phyloP scores from a whole-genome alignment of 1,284 basidiomycete genomes.

The Inonotus hispidus region DNA sequence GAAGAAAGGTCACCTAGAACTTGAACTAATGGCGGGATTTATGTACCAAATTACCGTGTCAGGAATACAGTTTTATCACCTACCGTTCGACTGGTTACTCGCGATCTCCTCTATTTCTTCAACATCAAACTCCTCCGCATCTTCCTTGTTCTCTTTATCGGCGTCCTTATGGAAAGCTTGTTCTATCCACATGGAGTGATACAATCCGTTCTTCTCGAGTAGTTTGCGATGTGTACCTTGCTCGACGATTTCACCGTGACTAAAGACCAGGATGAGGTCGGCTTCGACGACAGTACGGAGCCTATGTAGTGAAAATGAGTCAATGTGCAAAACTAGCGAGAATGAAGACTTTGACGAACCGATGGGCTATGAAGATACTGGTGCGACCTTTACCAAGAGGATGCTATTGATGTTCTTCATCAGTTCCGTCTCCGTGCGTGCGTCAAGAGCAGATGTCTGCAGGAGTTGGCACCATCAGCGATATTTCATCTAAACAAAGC shows the following conservation, averaged over 20 bases:
- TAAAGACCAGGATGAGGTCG: conserved; percentile 89
- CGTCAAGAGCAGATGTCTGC: conserved; percentile 91
- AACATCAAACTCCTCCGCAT: neutral
- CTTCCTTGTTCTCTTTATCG: conserved; percentile 5
- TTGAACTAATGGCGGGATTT: neutral
- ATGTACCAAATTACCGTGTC: neutral
- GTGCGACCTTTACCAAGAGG: conserved; percentile 75
- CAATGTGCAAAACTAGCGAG: neutral
- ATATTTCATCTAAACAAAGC: neutral
- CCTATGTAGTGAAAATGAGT: conserved; percentile 32
- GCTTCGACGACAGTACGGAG: conserved; percentile 88
- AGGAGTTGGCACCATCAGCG: neutral
- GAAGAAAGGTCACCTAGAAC: neutral
- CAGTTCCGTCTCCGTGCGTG: conserved; percentile 89
- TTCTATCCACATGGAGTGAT: conserved; percentile 83
- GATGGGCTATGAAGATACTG: conserved; percentile 92
- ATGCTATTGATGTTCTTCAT: conserved; percentile 91
- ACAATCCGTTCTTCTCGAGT: conserved; percentile 67
- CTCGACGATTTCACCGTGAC: conserved; percentile 81
- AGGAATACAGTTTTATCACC: neutral
- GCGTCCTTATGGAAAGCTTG: conserved; percentile 41
- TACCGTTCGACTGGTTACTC: neutral
- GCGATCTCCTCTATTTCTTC: neutral
- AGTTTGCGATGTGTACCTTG: conserved; percentile 90
- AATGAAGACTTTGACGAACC: conserved; percentile 27